A percentile compares a stretch with the other conserved stretches of the same genome.
Conservation (phyloP, 441 rosid species). For the Gossypium trilobum region DNA sequence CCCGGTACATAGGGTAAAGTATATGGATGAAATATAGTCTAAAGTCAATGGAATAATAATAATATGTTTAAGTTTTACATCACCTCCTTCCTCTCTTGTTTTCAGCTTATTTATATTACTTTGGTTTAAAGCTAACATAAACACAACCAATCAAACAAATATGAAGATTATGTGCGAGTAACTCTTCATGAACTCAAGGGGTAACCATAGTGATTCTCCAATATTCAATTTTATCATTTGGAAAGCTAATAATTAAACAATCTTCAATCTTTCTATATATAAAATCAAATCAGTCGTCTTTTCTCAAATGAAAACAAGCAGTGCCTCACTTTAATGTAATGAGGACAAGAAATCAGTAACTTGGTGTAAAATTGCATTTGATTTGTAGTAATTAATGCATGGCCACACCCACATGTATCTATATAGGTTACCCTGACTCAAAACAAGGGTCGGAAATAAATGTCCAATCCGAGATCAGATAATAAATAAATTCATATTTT, state of each 20-base stretch:
- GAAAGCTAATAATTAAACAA: not conserved
- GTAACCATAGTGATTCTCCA: no score
- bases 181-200: no score
- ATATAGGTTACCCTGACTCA: no score
- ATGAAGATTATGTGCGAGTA: no score
- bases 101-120: not conserved
- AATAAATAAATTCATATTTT: no score
- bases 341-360: not conserved
- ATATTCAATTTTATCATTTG: no score
- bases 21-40: slow-evolving; percentile 12
- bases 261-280: not conserved
- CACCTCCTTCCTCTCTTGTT: not conserved
- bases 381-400: not conserved
- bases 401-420: not conserved
- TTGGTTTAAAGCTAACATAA: not conserved
- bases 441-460: no score
- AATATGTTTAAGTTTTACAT: not conserved
- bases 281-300: not conserved
- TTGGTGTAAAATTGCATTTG: not conserved
- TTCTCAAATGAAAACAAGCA: not conserved
- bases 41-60: not conserved
- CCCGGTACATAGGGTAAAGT: not conserved
- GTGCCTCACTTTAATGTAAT: not conserved
- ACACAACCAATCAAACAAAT: not conserved
- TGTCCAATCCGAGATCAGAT: no score